Evolutionary conservation across 371 early-diverging fungal genomes (phyloP).

Genomic region (Mucor sp.): DNA sequence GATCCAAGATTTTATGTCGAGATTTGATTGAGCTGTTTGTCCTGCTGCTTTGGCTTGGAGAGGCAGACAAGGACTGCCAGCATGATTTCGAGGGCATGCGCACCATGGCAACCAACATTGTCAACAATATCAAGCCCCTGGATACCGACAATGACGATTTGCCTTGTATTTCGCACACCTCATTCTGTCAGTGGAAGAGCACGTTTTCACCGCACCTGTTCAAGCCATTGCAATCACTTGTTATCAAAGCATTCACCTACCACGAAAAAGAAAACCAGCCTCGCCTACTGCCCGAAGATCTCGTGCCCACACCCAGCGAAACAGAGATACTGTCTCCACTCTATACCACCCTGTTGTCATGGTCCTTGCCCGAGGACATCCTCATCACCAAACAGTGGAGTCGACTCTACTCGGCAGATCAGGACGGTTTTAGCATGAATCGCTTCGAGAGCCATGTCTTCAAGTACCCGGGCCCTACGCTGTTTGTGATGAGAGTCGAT

Average conservation of each 20-base stretch:
- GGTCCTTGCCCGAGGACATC: slow-evolving; percentile 46
- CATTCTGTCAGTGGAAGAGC: slow-evolving; percentile 40
- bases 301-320: slow-evolving; percentile 22
- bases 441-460: slow-evolving; percentile 64
- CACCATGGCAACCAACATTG: slow-evolving; percentile 4
- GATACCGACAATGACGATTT: not conserved
- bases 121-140: slow-evolving; percentile 15
- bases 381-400: slow-evolving; percentile 40
- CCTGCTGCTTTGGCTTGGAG: slow-evolving; percentile 44
- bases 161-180: slow-evolving; percentile 21
- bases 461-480: slow-evolving; percentile 67
- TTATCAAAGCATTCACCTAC: slow-evolving; percentile 50
- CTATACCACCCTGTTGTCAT: slow-evolving; percentile 46
- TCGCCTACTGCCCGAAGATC: slow-evolving; percentile 21
- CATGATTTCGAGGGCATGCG: slow-evolving; percentile 6
- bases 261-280: slow-evolving; percentile 5
- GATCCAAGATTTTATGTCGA: slow-evolving; percentile 22
- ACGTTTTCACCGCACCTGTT: slow-evolving; percentile 56
- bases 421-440: slow-evolving; percentile 71
- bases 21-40: slow-evolving; percentile 40
- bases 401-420: slow-evolving; percentile 53
- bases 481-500: slow-evolving; percentile 52
- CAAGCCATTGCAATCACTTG: slow-evolving; percentile 45
- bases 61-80: slow-evolving; percentile 13
- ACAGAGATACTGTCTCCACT: slow-evolving; percentile 44